phyloP scores from a whole-genome alignment of 306 rosid species.

The Trifolium fragiferum region DNA sequence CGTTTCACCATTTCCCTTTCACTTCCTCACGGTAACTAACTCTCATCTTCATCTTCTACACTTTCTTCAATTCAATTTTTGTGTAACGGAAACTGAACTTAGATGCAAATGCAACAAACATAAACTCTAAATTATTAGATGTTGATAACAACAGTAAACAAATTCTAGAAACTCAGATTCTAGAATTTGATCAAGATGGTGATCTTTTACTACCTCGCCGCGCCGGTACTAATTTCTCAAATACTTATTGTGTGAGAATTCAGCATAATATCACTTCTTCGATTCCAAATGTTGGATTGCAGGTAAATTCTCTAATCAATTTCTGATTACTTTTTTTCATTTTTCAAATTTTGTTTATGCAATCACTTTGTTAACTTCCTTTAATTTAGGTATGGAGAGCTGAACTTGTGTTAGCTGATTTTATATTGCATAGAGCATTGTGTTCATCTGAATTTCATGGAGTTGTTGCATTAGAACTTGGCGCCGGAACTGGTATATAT shows the following conservation, averaged over 20 bases:
- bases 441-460: slow-evolving; percentile 71
- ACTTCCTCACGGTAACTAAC: slow-evolving; percentile 46
- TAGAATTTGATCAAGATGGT: slow-evolving; percentile 68
- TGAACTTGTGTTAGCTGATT: slow-evolving; percentile 77
- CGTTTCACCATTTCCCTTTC: slow-evolving; percentile 62
- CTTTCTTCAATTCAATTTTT: background rate
- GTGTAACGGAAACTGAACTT: background rate
- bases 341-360: background rate
- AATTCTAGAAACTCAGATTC: slow-evolving; percentile 30
- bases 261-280: slow-evolving; percentile 86
- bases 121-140: slow-evolving; percentile 21
- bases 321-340: background rate
- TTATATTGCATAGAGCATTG: slow-evolving; percentile 65
- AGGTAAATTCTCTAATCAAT: slow-evolving; percentile 56
- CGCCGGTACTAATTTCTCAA: slow-evolving; percentile 41
- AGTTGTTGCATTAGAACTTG: slow-evolving; percentile 72
- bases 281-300: slow-evolving; percentile 86
- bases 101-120: background rate
- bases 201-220: slow-evolving; percentile 82
- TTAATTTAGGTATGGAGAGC: slow-evolving; percentile 82
- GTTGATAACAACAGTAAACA: slow-evolving; percentile 40
- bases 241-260: slow-evolving; percentile 46
- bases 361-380: no score
- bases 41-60: background rate
- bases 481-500: slow-evolving; percentile 83